Conservation (phyloP, 306 rosid species). For the Vicia villosa region DNA sequence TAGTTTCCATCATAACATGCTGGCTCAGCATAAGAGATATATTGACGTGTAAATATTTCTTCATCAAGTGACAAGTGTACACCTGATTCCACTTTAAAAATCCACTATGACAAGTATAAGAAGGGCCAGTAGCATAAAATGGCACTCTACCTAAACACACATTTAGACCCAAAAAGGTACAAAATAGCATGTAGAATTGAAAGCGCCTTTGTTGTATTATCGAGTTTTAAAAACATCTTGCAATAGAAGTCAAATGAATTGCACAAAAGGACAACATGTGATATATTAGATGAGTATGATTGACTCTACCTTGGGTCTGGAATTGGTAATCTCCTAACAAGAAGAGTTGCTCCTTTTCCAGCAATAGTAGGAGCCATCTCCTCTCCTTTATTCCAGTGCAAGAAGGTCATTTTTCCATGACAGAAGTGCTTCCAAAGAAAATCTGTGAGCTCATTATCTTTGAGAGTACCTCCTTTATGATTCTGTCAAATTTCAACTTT, state of each 20-base stretch:
- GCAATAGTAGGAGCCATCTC: constrained; percentile 82
- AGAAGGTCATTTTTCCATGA: constrained; percentile 72
- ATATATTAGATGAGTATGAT: constrained; percentile 33
- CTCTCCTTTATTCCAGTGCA: constrained; percentile 83
- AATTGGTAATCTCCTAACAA: constrained; percentile 73
- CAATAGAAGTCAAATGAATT: constrained; percentile 24
- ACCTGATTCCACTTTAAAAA: constrained; percentile 20
- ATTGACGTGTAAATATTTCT: not conserved
- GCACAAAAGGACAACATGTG: constrained; percentile 14
- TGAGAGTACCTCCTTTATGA: constrained; percentile 61
- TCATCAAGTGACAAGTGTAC: constrained; percentile 27
- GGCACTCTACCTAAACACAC: not conserved
- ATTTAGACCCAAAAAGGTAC: not conserved
- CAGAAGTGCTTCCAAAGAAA: constrained; percentile 58
- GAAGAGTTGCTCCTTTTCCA: constrained; percentile 70
- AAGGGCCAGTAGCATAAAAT: not conserved
- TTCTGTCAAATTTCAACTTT: constrained; percentile 55
- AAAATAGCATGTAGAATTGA: constrained; percentile 15
- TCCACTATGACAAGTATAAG: not conserved
- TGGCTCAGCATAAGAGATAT: not conserved
- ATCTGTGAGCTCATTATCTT: constrained; percentile 50
- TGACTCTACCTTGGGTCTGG: constrained; percentile 65
- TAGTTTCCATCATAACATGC: constrained; percentile 2
- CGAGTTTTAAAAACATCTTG: constrained; percentile 28
- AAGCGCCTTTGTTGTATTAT: constrained; percentile 14